phyloP scores from a whole-genome alignment of 83 land plant species.

The Isoetes engelmannii region DNA sequence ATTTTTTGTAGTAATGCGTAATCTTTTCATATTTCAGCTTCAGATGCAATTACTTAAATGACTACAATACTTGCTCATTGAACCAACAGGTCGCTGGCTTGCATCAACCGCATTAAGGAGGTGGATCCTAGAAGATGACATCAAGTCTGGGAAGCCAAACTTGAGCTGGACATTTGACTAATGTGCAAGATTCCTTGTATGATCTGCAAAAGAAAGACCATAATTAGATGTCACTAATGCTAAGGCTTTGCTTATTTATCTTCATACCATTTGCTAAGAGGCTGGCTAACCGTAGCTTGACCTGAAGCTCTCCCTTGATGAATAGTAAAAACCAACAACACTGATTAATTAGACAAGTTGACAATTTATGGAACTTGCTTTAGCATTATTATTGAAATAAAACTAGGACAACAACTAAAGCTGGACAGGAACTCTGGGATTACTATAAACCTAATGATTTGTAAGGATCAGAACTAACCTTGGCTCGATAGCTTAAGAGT shows the following conservation, averaged over 20 bases:
- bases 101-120: neutral
- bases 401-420: too few relatives aligned
- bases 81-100: constrained; percentile 8
- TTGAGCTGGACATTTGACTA: constrained; percentile 19
- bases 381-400: too few relatives aligned
- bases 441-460: too few relatives aligned
- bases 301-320: neutral
- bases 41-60: neutral
- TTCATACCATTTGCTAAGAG: neutral
- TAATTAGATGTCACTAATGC: too few relatives aligned
- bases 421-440: too few relatives aligned
- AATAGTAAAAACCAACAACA: too few relatives aligned
- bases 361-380: too few relatives aligned
- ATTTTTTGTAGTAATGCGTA: too few relatives aligned
- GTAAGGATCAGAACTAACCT: constrained; percentile 44
- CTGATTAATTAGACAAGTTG: too few relatives aligned
- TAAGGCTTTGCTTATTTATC: too few relatives aligned
- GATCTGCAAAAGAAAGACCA: constrained; percentile 3
- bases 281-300: neutral
- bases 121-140: constrained; percentile 5
- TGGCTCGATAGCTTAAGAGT: constrained; percentile 71
- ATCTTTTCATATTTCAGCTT: too few relatives aligned
- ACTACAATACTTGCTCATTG: constrained; percentile 10
- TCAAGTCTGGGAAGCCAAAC: constrained; percentile 23
- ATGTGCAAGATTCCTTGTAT: constrained; percentile 17